phyloP scores from a whole-genome alignment of 192 early-diverging fungal genomes.

The Chytriomyces hyalinus region DNA sequence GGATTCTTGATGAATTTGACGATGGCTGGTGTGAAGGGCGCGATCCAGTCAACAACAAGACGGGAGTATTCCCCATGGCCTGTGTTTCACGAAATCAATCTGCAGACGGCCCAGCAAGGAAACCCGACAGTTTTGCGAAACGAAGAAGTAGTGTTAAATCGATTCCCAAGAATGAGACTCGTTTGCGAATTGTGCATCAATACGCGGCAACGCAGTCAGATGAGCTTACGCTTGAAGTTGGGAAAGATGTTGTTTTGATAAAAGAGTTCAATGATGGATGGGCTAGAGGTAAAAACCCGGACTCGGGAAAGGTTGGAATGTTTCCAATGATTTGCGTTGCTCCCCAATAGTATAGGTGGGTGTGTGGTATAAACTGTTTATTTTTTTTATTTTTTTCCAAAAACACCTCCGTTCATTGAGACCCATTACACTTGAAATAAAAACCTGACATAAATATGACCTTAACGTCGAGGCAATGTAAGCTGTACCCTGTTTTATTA shows the following conservation, averaged over 20 bases:
- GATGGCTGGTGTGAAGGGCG: conserved; percentile 41
- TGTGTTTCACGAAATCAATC: conserved; percentile 27
- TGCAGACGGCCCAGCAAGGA: not conserved
- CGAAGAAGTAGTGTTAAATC: not conserved
- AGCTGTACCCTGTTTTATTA: too few relatives aligned
- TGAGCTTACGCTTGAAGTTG: conserved; percentile 43
- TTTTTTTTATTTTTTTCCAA: too few relatives aligned
- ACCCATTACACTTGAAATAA: too few relatives aligned
- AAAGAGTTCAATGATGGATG: conserved; percentile 49
- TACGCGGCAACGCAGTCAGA: conserved; percentile 40
- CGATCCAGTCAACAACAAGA: conserved; percentile 15
- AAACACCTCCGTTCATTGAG: too few relatives aligned
- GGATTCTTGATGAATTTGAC: conserved; percentile 43
- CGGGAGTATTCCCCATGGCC: conserved; percentile 46
- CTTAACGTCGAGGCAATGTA: too few relatives aligned
- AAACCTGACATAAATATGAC: too few relatives aligned
- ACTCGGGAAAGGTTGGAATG: conserved; percentile 32
- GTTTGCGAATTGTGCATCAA: conserved; percentile 36
- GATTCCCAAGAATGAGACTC: not conserved
- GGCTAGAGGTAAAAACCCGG: conserved; percentile 35
- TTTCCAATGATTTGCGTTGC: conserved; percentile 45
- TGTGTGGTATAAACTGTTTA: too few relatives aligned
- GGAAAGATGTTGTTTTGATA: conserved; percentile 43
- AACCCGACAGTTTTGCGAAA: conserved; percentile 5
- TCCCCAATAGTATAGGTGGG: too few relatives aligned